Percentiles rank a stretch among this genome's conserved stretches.
These are phyloP conservation scores for Fusarium abutilonis DNA, from an alignment of 2,329 filamentous ascomycete genomes.

Conservation along the genomic window DNA sequence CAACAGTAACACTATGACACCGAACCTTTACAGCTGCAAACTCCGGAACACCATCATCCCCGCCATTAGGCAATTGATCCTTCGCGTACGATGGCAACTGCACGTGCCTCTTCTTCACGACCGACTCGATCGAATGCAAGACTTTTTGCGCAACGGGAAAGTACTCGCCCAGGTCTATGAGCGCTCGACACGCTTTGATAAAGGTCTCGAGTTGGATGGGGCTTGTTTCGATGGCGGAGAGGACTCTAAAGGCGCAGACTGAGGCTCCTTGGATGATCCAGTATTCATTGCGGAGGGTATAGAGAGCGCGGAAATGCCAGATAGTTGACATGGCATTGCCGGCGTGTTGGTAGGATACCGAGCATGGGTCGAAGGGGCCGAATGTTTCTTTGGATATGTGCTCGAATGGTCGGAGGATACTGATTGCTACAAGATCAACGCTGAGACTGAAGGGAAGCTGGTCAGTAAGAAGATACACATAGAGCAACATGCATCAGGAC, in stretches of 20 bases:
- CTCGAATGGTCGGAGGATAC: slow-evolving; percentile 25
- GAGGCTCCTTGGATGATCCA: slow-evolving; percentile 27
- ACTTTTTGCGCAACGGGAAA: slow-evolving; percentile 27
- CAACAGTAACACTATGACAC: slow-evolving; percentile 24
- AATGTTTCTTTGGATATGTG: slow-evolving; percentile 16
- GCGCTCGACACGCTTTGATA: slow-evolving; percentile 24
- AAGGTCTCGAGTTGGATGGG: slow-evolving; percentile 32
- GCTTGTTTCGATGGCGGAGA: slow-evolving; percentile 15
- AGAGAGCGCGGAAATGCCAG: slow-evolving; percentile 30
- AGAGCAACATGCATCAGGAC: background rate
- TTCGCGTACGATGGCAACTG: slow-evolving; percentile 16
- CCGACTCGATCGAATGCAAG: slow-evolving; percentile 18
- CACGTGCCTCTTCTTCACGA: slow-evolving; percentile 9
- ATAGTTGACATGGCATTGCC: slow-evolving; percentile 32
- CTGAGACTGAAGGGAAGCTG: background rate
- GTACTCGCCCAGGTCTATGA: slow-evolving; percentile 17
- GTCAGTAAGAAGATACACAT: background rate
- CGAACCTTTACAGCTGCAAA: slow-evolving; percentile 18
- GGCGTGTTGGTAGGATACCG: slow-evolving; percentile 22
- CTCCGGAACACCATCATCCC: slow-evolving; percentile 4
- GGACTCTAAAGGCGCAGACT: slow-evolving; percentile 25
- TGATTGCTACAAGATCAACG: slow-evolving; percentile 22
- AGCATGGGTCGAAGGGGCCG: slow-evolving; percentile 19
- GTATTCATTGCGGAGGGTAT: slow-evolving; percentile 18
- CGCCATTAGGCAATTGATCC: slow-evolving; percentile 11